These are phyloP conservation scores for Schizonepeta tenuifolia DNA, from an alignment of 257 asterid species.

Conservation along the genomic window DNA sequence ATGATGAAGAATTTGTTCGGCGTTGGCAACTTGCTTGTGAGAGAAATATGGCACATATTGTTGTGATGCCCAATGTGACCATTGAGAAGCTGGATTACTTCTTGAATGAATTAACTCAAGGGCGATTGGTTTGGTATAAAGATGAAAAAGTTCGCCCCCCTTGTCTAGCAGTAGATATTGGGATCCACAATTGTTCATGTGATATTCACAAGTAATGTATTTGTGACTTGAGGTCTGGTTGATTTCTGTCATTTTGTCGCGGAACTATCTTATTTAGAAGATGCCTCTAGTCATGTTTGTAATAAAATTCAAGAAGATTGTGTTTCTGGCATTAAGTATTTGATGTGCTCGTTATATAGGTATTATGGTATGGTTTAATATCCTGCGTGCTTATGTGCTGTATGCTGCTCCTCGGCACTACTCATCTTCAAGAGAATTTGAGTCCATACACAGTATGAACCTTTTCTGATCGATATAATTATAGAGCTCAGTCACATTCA, in stretches of 20 bases:
- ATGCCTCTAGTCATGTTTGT: slow-evolving; percentile 13
- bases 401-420: neutral
- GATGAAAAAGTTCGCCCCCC: slow-evolving; percentile 62
- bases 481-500: neutral
- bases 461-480: neutral
- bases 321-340: neutral
- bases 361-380: slow-evolving; percentile 2
- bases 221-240: slow-evolving; percentile 27
- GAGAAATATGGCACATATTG: slow-evolving; percentile 86
- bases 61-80: slow-evolving; percentile 87
- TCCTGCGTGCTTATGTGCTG: neutral
- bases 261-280: slow-evolving; percentile 22
- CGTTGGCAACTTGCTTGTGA: slow-evolving; percentile 97
- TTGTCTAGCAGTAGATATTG: slow-evolving; percentile 85
- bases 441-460: too few relatives aligned
- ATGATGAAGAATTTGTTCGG: slow-evolving; percentile 82
- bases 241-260: slow-evolving; percentile 23
- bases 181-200: slow-evolving; percentile 60
- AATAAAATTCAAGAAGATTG: slow-evolving; percentile 3
- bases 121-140: slow-evolving; percentile 68
- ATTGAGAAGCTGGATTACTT: slow-evolving; percentile 79
- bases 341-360: slow-evolving; percentile 7
- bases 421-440: neutral
- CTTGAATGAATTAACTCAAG: slow-evolving; percentile 62
- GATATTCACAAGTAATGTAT: slow-evolving; percentile 47